A percentile compares a stretch with the other conserved stretches of the same genome.
Evolutionary conservation across 345 rosid species (phyloP).

Genomic region (Luvunga scandens): DNA sequence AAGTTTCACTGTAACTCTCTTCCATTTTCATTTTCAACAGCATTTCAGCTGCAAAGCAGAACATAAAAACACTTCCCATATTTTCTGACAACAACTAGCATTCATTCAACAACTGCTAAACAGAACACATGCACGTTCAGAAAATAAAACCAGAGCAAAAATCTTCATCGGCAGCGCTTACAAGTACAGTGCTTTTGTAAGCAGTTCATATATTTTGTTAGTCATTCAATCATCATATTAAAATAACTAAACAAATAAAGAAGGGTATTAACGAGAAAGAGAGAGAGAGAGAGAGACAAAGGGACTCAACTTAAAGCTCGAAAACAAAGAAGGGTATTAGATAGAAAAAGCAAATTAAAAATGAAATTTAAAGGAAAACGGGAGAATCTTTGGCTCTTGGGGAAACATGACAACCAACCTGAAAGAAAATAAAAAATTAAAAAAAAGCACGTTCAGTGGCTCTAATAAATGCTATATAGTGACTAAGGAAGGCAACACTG

Average conservation of each 20-base stretch:
- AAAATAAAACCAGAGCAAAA: background rate
- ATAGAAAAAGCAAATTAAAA: background rate
- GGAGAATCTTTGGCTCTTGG: slow-evolving; percentile 5
- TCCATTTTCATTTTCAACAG: slow-evolving; percentile 2
- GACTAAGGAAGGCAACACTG: background rate
- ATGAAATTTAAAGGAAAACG: background rate
- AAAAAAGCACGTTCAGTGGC: background rate
- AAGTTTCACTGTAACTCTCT: background rate
- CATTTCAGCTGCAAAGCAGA: slow-evolving; percentile 5
- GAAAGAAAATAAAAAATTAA: background rate
- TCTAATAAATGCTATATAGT: slow-evolving; percentile 4
- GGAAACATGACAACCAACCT: slow-evolving; percentile 7
- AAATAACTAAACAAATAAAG: no score
- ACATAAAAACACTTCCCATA: background rate
- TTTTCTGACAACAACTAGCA: no score
- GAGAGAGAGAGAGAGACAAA: background rate
- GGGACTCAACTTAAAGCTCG: background rate
- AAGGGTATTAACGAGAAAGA: background rate
- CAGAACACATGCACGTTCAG: background rate
- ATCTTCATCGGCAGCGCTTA: background rate
- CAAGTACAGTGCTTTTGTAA: slow-evolving; percentile 9
- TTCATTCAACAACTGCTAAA: background rate
- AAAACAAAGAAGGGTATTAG: background rate
- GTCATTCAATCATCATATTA: background rate
- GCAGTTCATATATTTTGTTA: background rate